These are phyloP conservation scores for Stagonosporopsis rhizophila DNA, from an alignment of 2,329 filamentous ascomycete species.

Conservation along the genomic window DNA sequence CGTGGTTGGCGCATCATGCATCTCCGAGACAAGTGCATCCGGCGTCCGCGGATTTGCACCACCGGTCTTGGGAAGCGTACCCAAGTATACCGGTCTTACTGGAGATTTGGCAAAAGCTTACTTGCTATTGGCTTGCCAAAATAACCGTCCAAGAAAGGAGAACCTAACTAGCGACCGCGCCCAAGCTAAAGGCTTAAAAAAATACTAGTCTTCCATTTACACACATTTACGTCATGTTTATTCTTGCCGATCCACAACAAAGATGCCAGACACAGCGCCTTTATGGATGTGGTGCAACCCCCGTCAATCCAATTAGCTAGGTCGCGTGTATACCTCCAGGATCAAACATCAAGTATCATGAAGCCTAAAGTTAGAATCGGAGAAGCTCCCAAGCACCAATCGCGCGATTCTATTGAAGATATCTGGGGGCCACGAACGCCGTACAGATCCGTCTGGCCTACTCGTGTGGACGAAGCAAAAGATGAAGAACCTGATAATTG, in stretches of 20 bases:
- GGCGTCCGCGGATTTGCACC: background rate
- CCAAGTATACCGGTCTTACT: background rate
- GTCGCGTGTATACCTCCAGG: background rate
- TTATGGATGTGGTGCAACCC: constrained; percentile 6
- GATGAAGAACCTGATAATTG: constrained; percentile 10
- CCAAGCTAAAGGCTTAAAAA: background rate
- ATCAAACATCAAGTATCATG: constrained; percentile 1
- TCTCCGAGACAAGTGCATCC: constrained; percentile 3
- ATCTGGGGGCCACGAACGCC: constrained; percentile 7
- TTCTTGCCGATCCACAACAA: constrained; percentile 3
- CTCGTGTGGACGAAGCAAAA: constrained; percentile 8
- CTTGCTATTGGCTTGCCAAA: background rate
- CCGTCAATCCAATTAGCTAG: background rate
- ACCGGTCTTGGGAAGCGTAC: background rate
- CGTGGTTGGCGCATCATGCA: background rate
- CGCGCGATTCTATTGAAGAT: constrained; percentile 11
- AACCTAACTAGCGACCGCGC: background rate
- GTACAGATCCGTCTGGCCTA: constrained; percentile 10
- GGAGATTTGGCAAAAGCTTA: background rate
- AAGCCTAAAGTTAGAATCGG: constrained; percentile 9
- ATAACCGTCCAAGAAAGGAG: background rate
- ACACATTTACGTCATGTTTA: constrained; percentile 12
- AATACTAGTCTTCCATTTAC: background rate
- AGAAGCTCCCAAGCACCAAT: constrained; percentile 8
- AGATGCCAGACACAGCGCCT: background rate